A percentile compares a stretch with the other conserved stretches of the same genome.
Conservation (phyloP, 257 asterid genomes). For the Plantago elongata region DNA sequence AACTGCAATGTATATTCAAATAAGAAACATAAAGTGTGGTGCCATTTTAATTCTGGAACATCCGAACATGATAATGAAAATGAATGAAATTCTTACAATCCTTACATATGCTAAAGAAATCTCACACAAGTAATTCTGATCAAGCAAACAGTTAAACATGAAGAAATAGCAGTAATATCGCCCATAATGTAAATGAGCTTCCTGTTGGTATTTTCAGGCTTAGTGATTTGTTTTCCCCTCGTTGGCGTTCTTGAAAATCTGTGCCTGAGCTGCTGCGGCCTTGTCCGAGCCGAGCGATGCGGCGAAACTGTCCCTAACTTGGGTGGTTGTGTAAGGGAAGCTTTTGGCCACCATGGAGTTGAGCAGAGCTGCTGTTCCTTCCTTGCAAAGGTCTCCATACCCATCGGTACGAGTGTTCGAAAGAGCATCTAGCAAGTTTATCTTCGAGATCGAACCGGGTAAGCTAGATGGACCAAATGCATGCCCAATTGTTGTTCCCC, state of each 20-base stretch:
- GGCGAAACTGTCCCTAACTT: conserved; percentile 62
- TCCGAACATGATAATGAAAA: conserved; percentile 24
- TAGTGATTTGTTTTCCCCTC: conserved; percentile 53
- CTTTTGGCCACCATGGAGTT: conserved; percentile 66
- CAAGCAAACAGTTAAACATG: conserved; percentile 21
- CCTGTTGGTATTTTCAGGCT: conserved; percentile 21
- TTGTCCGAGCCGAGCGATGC: conserved; percentile 61
- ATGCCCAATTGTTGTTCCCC: conserved; percentile 39
- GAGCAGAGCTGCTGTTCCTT: conserved; percentile 88
- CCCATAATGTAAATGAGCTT: conserved; percentile 16
- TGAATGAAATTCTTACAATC: conserved; percentile 21
- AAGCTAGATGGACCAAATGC: conserved; percentile 34
- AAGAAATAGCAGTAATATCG: conserved; percentile 1
- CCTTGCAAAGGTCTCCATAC: conserved; percentile 73
- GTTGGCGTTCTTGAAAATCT: conserved; percentile 72
- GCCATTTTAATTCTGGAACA: conserved; percentile 25
- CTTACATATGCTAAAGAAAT: conserved; percentile 18
- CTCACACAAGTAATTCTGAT: conserved; percentile 14
- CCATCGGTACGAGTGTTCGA: conserved; percentile 63
- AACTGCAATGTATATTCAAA: too few relatives aligned
- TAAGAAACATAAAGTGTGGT: conserved; percentile 18
- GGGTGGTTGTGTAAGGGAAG: conserved; percentile 67
- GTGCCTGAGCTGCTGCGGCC: conserved; percentile 77
- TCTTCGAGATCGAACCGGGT: conserved; percentile 28
- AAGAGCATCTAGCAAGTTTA: conserved; percentile 63